Evolutionary conservation across 2,329 filamentous ascomycete species (phyloP).

Genomic region (Bipolaris sorokiniana): DNA sequence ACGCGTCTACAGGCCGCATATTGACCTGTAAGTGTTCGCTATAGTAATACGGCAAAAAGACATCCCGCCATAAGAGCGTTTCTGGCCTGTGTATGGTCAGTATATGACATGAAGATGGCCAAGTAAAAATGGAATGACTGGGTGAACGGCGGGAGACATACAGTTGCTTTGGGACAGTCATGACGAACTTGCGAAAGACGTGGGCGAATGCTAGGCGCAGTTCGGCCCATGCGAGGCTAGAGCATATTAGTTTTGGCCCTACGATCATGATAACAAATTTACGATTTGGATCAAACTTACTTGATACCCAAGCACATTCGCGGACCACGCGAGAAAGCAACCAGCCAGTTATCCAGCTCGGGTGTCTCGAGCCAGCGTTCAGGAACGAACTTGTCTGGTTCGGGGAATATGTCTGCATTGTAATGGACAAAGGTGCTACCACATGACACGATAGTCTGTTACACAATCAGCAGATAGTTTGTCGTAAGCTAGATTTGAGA

Average conservation of each 20-base stretch:
- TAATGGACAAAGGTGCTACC: conserved; percentile 45
- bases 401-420: conserved; percentile 39
- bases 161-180: conserved; percentile 30
- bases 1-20: conserved; percentile 13
- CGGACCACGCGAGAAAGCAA: conserved; percentile 46
- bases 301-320: conserved; percentile 44
- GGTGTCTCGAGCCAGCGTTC: conserved; percentile 42
- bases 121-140: neutral
- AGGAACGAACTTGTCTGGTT: conserved; percentile 38
- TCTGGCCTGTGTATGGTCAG: conserved; percentile 23
- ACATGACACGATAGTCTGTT: conserved; percentile 35
- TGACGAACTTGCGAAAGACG: conserved; percentile 41
- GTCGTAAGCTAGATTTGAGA: neutral
- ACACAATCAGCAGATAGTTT: neutral
- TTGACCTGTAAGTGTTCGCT: conserved; percentile 28
- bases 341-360: conserved; percentile 38
- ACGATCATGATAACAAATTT: neutral
- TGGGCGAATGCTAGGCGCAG: conserved; percentile 40
- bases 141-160: conserved; percentile 14
- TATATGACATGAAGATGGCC: neutral
- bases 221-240: conserved; percentile 44
- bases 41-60: conserved; percentile 31
- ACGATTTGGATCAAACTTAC: conserved; percentile 17
- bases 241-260: neutral
- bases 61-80: conserved; percentile 28